phyloP scores from a whole-genome alignment of 805 yeast species.

The Saccharomycopsis sp. region DNA sequence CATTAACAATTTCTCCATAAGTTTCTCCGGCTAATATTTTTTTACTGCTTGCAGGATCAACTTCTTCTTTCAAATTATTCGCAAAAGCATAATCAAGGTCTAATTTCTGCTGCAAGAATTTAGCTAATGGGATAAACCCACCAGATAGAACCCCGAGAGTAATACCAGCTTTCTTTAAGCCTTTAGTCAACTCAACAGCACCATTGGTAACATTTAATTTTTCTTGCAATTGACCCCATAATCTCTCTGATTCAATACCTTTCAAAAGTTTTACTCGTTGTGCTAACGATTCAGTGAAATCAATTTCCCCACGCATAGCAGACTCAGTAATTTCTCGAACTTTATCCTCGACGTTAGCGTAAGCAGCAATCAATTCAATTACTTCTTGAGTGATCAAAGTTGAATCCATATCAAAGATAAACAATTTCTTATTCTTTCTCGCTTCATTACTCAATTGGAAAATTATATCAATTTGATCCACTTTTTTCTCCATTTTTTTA shows the following conservation, averaged over 20 bases:
- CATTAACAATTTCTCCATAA: constrained; percentile 79
- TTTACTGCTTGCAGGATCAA: constrained; percentile 35
- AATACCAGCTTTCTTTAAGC: constrained; percentile 53
- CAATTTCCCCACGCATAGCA: constrained; percentile 97
- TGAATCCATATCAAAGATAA: constrained; percentile 97
- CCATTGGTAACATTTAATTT: constrained; percentile 80
- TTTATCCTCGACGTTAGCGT: constrained; percentile 81
- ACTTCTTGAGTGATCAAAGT: constrained; percentile 95
- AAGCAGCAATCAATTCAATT: constrained; percentile 89
- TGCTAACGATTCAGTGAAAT: constrained; percentile 72
- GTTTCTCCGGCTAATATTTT: constrained; percentile 66
- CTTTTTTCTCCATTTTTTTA: neutral
- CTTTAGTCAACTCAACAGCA: constrained; percentile 61
- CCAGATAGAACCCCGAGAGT: constrained; percentile 87
- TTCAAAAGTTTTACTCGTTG: constrained; percentile 72
- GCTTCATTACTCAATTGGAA: constrained; percentile 32
- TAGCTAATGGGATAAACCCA: constrained; percentile 88
- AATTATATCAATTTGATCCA: constrained; percentile 34
- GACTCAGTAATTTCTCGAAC: constrained; percentile 85
- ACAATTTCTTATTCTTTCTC: constrained; percentile 42
- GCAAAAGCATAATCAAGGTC: constrained; percentile 87
- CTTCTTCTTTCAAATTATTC: constrained; percentile 49
- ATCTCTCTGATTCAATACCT: constrained; percentile 65
- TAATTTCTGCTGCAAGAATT: constrained; percentile 57
- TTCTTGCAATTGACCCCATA: constrained; percentile 73